A percentile compares a stretch with the other conserved stretches of the same genome.
These are phyloP conservation scores for Ogataea polymorpha DNA, from an alignment of 805 yeast species.

Conservation along the genomic window DNA sequence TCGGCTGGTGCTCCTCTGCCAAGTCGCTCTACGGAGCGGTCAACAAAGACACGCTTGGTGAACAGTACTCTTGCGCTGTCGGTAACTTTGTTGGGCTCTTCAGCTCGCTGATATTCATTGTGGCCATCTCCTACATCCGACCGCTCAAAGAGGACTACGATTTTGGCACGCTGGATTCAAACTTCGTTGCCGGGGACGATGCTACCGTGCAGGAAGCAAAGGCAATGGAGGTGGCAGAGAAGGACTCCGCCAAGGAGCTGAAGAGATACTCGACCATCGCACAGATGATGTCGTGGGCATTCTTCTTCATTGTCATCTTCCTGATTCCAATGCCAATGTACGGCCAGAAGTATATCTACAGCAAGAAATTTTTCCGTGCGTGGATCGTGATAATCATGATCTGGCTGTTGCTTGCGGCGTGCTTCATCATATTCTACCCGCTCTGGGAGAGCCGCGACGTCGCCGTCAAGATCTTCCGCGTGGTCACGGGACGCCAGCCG, in stretches of 20 bases:
- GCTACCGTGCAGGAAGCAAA: constrained; percentile 32
- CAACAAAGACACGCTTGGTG: constrained; percentile 42
- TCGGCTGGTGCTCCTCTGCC: constrained; percentile 42
- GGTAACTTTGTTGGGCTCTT: constrained; percentile 42
- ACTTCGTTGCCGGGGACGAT: constrained; percentile 34
- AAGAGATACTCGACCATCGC: constrained; percentile 26
- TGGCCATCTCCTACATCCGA: constrained; percentile 26
- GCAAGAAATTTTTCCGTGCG: constrained; percentile 32
- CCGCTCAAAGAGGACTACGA: constrained; percentile 29
- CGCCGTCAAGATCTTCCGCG: constrained; percentile 13
- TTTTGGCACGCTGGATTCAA: constrained; percentile 24
- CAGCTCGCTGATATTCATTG: constrained; percentile 30
- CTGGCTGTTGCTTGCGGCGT: constrained; percentile 33
- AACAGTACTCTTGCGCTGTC: constrained; percentile 42
- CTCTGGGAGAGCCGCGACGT: constrained; percentile 33
- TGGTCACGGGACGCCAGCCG: constrained; percentile 18
- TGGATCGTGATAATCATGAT: constrained; percentile 36
- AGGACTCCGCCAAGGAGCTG: constrained; percentile 19
- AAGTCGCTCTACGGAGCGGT: constrained; percentile 43
- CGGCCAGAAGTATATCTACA: constrained; percentile 32
- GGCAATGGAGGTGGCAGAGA: constrained; percentile 23
- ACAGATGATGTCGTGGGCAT: constrained; percentile 21
- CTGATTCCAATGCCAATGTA: constrained; percentile 34
- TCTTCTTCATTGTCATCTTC: constrained; percentile 28
- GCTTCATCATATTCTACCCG: constrained; percentile 32